Evolutionary conservation across 768 basidiomycete species (phyloP), one percentile per base, ranked within the genome.

Genomic region (Mycena indigotica): DNA sequence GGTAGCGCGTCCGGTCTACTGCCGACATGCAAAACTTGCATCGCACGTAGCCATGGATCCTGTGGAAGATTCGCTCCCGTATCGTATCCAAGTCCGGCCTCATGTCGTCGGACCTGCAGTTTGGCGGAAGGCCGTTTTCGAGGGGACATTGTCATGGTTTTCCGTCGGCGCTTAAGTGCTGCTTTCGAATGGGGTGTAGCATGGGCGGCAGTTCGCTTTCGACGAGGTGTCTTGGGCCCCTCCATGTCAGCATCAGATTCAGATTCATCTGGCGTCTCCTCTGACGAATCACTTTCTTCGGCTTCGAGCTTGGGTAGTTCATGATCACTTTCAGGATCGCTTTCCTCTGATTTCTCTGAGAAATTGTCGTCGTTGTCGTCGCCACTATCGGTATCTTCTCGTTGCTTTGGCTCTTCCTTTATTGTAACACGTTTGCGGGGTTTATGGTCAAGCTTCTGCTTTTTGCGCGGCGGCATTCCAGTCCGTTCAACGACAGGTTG

Each of bases 11-110:
- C 93, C 1, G 97, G 96, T 5, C 95, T 83, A 50, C 92, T 91
- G 1, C 92, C 93, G 15, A 98, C 97, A 69, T 98, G 97, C 48
- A 98, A 71, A 13, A 93, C 84, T 68, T 94, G 88, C 86, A 96
- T 91, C 5, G 93, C 89, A 8, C 93, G 81, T 53, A 94, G 70
- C 85, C 91, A 96, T 2, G 93, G 86, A 66, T 95, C 89, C 35
- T 79, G 69, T 2, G 89, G 86, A 2, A 92, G 70, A 60, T 81
- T 82, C 24, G 75, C 77, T 67, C 82, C 61, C 19, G 65, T 72
- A 64, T 75, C 78, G 6, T 70, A 61, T 2, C 52, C 55, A 3
- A 63, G 44, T 17, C 32, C 39, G 17, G 58, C 35, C 26, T 57
- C 59, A 28, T 51, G 56, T 4, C 52, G 30, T 21, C 49, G 58